These are phyloP conservation scores for Colletotrichum aenigma DNA, from an alignment of 2,329 filamentous ascomycete genomes.

Conservation along the genomic window DNA sequence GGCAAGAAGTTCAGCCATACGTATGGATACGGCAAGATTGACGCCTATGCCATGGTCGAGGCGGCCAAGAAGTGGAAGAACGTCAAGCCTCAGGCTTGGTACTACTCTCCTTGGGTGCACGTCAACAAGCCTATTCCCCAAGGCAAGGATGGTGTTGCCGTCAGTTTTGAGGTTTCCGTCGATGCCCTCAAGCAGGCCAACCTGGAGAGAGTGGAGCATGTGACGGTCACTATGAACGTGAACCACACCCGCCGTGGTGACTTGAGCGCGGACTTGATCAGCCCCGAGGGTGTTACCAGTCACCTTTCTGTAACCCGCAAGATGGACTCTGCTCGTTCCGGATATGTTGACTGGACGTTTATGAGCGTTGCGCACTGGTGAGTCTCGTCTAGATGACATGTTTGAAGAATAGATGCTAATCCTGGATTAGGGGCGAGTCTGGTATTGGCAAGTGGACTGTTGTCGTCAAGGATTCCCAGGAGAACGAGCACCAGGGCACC, in stretches of 20 bases:
- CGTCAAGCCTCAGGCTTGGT: constrained; percentile 97
- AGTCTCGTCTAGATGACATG: constrained; percentile 29
- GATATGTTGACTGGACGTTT: constrained; percentile 96
- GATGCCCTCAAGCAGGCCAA: constrained; percentile 85
- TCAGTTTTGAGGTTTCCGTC: constrained; percentile 80
- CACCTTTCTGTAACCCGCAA: constrained; percentile 80
- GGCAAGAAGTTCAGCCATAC: constrained; percentile 92
- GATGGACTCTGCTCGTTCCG: constrained; percentile 67
- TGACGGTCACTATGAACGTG: constrained; percentile 97
- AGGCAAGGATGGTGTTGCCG: constrained; percentile 78
- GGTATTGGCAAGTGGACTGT: constrained; percentile 91
- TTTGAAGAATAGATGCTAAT: not conserved
- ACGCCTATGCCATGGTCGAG: constrained; percentile 85
- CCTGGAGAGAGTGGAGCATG: constrained; percentile 85
- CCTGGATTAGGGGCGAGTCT: constrained; percentile 73
- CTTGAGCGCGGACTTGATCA: constrained; percentile 88
- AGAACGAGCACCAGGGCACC: constrained; percentile 77
- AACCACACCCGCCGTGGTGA: constrained; percentile 88
- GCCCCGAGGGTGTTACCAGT: constrained; percentile 80
- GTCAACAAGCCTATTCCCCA: constrained; percentile 87
- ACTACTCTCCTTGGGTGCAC: constrained; percentile 90
- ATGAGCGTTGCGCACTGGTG: constrained; percentile 98
- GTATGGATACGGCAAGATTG: constrained; percentile 94
- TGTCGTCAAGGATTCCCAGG: constrained; percentile 81
- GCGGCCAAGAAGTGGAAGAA: constrained; percentile 83